Evolutionary conservation across 2,329 filamentous ascomycete genomes (phyloP), one percentile per base, ranked within the genome.

Genomic region (Incumbomyces delicatus): DNA sequence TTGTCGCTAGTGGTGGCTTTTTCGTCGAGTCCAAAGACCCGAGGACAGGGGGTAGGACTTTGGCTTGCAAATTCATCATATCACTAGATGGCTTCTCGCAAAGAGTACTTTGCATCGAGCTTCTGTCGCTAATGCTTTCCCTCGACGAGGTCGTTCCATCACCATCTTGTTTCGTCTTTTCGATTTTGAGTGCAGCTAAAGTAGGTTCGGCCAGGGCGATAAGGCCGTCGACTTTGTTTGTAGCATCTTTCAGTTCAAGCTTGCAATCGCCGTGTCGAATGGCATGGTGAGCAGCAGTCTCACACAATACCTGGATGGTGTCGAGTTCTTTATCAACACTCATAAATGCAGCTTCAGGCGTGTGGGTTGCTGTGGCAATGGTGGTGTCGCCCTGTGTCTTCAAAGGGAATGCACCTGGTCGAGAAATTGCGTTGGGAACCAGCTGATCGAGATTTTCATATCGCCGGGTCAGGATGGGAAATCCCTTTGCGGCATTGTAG

Each of bases 201-300:
- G 76, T 74, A 43, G 72, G 72, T 35, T 70, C 70, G 13, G 82
- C 79, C 44, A 78, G 67, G 29, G 76, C 74, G 42, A 80, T 70
- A 1, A 87, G 79, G 46, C 81, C 74, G 7, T 67, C 66, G 36
- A 94, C 75, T 13, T 79, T 77, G 48, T 73, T 70, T 58, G 80
- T 77, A 44, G 89, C 83, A 39, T 79, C 81, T 20, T 73, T 71
- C 33, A 95, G 75, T 63, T 94, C 87, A 14, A 78, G 75, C n/a
- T 72, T 75, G 64, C 89, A 95, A 58, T 92, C 83, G 10, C 88
- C 89, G 44, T 88, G 84, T 18, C 89, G 80, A n/a, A 95, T 72
- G 51, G 92, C 87, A 59, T 94, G 86, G 60, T 94, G 88, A 0
- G 89, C 89, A 2, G 85, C 89, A 45, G 81, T 81, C 66, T 95